Evolutionary conservation across 2,329 filamentous ascomycete species (phyloP).

Genomic region (Geosmithia putterillii): DNA sequence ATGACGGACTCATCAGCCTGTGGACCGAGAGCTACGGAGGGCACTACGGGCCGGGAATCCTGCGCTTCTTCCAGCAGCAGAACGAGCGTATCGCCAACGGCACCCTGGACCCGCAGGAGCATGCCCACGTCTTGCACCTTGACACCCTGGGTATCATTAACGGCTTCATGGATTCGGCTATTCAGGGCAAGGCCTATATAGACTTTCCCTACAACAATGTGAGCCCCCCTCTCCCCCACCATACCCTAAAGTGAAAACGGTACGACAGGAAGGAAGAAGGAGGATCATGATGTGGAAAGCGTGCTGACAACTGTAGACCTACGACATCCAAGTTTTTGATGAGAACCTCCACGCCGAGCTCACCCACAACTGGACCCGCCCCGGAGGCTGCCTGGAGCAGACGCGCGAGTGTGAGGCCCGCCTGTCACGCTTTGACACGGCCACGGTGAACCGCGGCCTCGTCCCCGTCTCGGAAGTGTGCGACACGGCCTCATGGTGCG

Average conservation of each 20-base stretch:
- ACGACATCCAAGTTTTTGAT: slow-evolving; percentile 46
- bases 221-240: slow-evolving; percentile 16
- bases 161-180: slow-evolving; percentile 51
- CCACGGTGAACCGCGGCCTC: slow-evolving; percentile 22
- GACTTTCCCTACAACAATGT: slow-evolving; percentile 45
- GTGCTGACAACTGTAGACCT: slow-evolving; percentile 17
- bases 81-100: slow-evolving; percentile 34
- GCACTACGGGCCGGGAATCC: slow-evolving; percentile 55
- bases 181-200: slow-evolving; percentile 46
- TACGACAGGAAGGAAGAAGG: neutral
- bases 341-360: slow-evolving; percentile 21
- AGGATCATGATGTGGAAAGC: slow-evolving; percentile 2
- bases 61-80: slow-evolving; percentile 44
- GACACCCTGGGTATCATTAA: slow-evolving; percentile 58
- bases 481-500: slow-evolving; percentile 37
- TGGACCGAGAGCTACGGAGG: slow-evolving; percentile 61
- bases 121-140: slow-evolving; percentile 38
- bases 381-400: slow-evolving; percentile 38
- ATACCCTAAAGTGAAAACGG: slow-evolving; percentile 1
- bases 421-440: slow-evolving; percentile 38
- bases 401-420: slow-evolving; percentile 36
- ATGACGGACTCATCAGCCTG: slow-evolving; percentile 44
- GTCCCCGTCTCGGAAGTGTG: slow-evolving; percentile 16
- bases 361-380: slow-evolving; percentile 15
- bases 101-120: slow-evolving; percentile 16